Evolutionary conservation across 2,329 filamentous ascomycete species (phyloP).

Genomic region (Hirsutella minnesotensis): DNA sequence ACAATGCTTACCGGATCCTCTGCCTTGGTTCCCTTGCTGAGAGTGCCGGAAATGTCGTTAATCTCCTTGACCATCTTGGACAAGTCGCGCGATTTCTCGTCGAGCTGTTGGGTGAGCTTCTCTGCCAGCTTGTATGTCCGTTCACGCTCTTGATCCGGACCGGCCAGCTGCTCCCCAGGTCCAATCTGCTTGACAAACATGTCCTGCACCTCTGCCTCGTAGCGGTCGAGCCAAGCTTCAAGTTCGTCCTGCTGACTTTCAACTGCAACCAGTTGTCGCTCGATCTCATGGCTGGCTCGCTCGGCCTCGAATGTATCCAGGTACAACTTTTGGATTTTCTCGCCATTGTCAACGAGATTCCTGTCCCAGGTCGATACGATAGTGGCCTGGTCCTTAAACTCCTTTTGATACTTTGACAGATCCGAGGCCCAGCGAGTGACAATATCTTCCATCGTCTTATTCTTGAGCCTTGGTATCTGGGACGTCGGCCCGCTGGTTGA

Average conservation of each 20-base stretch:
- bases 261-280: conserved; percentile 78
- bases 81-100: conserved; percentile 87
- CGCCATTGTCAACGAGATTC: conserved; percentile 82
- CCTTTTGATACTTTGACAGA: conserved; percentile 89
- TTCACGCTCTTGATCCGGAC: conserved; percentile 91
- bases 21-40: conserved; percentile 81
- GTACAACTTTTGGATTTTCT: conserved; percentile 90
- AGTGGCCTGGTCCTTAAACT: conserved; percentile 82
- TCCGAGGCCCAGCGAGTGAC: conserved; percentile 95
- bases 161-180: conserved; percentile 63
- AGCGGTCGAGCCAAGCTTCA: conserved; percentile 75
- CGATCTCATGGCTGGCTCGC: conserved; percentile 83
- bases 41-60: conserved; percentile 77
- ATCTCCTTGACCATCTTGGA: conserved; percentile 97
- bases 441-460: conserved; percentile 99
- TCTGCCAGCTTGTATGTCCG: conserved; percentile 93
- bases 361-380: conserved; percentile 87
- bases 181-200: conserved; percentile 72
- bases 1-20: conserved; percentile 65
- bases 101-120: conserved; percentile 78
- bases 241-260: conserved; percentile 91
- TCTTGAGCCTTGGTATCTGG: conserved; percentile 81
- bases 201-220: conserved; percentile 83
- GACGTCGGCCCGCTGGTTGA: conserved; percentile 75
- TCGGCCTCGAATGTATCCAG: conserved; percentile 88